phyloP scores from a whole-genome alignment of 2,329 filamentous ascomycete genomes.

The Colletotrichum sp. region DNA sequence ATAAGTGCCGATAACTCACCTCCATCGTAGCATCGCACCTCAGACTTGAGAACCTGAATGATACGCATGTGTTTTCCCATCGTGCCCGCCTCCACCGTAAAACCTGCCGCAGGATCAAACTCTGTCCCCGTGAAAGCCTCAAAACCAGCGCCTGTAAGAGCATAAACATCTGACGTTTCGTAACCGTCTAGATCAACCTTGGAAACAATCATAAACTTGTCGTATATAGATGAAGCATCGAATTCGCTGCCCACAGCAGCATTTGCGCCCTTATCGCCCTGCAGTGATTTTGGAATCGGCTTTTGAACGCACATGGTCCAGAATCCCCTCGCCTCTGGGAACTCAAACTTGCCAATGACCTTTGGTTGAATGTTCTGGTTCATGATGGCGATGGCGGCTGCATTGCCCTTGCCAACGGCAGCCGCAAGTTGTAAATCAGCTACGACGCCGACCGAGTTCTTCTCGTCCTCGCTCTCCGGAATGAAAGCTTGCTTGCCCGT shows the following conservation, averaged over 20 bases:
- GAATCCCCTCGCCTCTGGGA: slow-evolving; percentile 75
- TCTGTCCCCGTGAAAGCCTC: slow-evolving; percentile 83
- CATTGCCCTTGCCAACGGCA: slow-evolving; percentile 67
- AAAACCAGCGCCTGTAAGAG: slow-evolving; percentile 74
- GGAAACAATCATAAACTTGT: slow-evolving; percentile 84
- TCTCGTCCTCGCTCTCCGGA: slow-evolving; percentile 49
- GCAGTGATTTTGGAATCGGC: slow-evolving; percentile 65
- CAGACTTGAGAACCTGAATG: slow-evolving; percentile 85
- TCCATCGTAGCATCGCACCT: slow-evolving; percentile 89
- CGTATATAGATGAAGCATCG: slow-evolving; percentile 66
- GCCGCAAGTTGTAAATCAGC: slow-evolving; percentile 66
- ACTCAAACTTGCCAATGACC: slow-evolving; percentile 71
- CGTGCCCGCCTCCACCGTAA: slow-evolving; percentile 84
- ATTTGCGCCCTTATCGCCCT: slow-evolving; percentile 54
- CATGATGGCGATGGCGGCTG: slow-evolving; percentile 75
- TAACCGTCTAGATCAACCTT: slow-evolving; percentile 72
- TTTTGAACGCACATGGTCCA: slow-evolving; percentile 82
- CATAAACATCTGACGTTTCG: slow-evolving; percentile 81
- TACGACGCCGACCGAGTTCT: slow-evolving; percentile 50
- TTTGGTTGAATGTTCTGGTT: slow-evolving; percentile 79
- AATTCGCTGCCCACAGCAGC: slow-evolving; percentile 60
- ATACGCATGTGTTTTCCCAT: slow-evolving; percentile 83
- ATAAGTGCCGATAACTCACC: slow-evolving; percentile 58
- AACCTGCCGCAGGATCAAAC: slow-evolving; percentile 88
- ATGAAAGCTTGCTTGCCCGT: slow-evolving; percentile 63